Conservation (phyloP, 2,329 filamentous ascomycete genomes). For the Aureobasidium namibiae region DNA sequence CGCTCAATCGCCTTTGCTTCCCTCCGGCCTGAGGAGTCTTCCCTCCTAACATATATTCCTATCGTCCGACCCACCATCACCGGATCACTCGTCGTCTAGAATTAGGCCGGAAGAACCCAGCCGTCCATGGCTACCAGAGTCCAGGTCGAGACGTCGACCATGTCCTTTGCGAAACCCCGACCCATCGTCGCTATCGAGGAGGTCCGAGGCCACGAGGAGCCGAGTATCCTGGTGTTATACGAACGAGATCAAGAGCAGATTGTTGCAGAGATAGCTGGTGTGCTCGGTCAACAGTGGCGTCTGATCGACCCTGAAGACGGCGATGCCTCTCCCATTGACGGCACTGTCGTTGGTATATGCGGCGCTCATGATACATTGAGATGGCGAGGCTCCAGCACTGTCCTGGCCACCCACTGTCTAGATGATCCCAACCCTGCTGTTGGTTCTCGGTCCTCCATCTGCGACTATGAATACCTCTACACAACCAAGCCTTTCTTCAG, state of each 20-base stretch:
- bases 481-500: slow-evolving; percentile 63
- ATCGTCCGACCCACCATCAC: background rate
- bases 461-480: slow-evolving; percentile 84
- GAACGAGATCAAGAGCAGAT: slow-evolving; percentile 65
- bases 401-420: slow-evolving; percentile 71
- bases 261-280: slow-evolving; percentile 66
- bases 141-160: slow-evolving; percentile 14
- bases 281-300: slow-evolving; percentile 65
- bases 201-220: slow-evolving; percentile 26
- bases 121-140: slow-evolving; percentile 15
- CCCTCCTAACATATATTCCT: background rate
- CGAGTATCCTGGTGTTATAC: slow-evolving; percentile 51
- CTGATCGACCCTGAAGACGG: slow-evolving; percentile 49
- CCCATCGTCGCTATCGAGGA: slow-evolving; percentile 22
- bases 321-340: slow-evolving; percentile 47
- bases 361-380: slow-evolving; percentile 47
- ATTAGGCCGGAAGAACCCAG: background rate
- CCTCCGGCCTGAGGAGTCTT: background rate
- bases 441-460: slow-evolving; percentile 52
- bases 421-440: slow-evolving; percentile 54
- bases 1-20: background rate
- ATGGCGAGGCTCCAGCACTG: slow-evolving; percentile 53
- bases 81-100: background rate
- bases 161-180: slow-evolving; percentile 9
- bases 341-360: slow-evolving; percentile 60